Base-by-base conservation (phyloP, 2,329 filamentous ascomycete species). In the Colletotrichum sp. region DNA sequence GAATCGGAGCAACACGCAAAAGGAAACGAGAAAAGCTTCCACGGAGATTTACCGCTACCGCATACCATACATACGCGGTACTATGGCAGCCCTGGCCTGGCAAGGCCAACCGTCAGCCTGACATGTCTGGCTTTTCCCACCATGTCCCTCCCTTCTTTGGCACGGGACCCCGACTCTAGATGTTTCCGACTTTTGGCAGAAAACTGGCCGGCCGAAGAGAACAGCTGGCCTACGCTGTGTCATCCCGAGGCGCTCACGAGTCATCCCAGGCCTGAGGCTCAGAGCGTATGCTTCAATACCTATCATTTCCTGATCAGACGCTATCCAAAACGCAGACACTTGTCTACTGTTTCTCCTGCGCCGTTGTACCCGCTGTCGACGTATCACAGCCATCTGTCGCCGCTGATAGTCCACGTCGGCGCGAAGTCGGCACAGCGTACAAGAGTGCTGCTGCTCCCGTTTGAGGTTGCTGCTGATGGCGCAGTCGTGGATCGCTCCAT, bases 141-240 rank as follows among this genome's bases (percentile, higher is more conserved):
- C 57, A 32, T 27, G 39, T 55, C 25, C 30, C 36, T n/a, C 22
- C 36, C 11, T 55, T 22, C 8, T 68, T 48, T 48, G 27, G 7
- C 59, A 36, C 64, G 65, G 44, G 34, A 65, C 44, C 27, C 69
- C 22, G 63, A 36, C 32, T 68, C 57, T 68, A 4, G 34, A 25
- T 9, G 48, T 76, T 59, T 74, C 59, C 19, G 48, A 55, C 32
- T 25, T 27, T 36, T 52, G 32, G 48, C 19, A 64, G 65, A 57
- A 59, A 44, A 48, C 27, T 60, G 57, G n/a, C 32, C 28, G 34
- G 34, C 44, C 39, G 34, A 68, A 67, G 30, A 60, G 74, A 75
- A 69, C 70, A 75, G 59, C 74, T 75, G 70, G 74, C 74, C 70
- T 59, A 65, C 57, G 73, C 32, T 44, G 65, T 73, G 70, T 76